A percentile compares a stretch with the other conserved stretches of the same genome.
These are phyloP conservation scores for Oryza coarctata DNA, from an alignment of 176 grass and related monocot species.

Conservation along the genomic window DNA sequence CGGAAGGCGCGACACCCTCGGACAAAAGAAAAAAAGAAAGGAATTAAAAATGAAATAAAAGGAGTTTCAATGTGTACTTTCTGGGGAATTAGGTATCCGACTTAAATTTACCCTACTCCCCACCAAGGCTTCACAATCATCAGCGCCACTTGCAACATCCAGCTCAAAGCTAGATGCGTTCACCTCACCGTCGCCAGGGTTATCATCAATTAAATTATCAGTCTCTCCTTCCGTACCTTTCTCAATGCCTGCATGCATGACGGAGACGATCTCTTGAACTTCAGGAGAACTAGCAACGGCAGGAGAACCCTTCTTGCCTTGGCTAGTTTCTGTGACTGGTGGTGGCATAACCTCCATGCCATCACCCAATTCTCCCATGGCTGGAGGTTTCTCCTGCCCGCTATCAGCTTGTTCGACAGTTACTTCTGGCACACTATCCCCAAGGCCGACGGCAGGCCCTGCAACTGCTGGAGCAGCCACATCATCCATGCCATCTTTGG, in stretches of 20 bases:
- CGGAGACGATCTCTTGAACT: neutral
- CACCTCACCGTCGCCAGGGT: conserved; percentile 26
- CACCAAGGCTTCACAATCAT: conserved; percentile 62
- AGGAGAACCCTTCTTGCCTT: conserved; percentile 26
- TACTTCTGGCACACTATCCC: conserved; percentile 13
- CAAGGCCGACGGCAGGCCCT: neutral
- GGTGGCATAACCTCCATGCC: neutral
- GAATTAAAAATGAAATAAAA: conserved; percentile 69
- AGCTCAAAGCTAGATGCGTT: conserved; percentile 30
- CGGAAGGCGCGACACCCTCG: conserved; percentile 43
- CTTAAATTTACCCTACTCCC: conserved; percentile 83
- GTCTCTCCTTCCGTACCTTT: conserved; percentile 45
- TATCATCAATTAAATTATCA: conserved; percentile 16
- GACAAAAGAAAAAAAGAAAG: conserved; percentile 27
- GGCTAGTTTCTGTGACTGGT: neutral
- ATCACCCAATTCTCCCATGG: conserved; percentile 12
- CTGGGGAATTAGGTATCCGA: conserved; percentile 96
- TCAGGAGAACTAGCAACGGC: conserved; percentile 12
- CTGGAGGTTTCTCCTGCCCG: conserved; percentile 18
- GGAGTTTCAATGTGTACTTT: conserved; percentile 99
- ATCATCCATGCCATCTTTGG: neutral
- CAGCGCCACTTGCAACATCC: conserved; percentile 46
- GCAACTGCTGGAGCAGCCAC: conserved; percentile 8
- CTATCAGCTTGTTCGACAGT: conserved; percentile 20
- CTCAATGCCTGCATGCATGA: conserved; percentile 22